Evolutionary conservation across 2,329 filamentous ascomycete genomes (phyloP).

Genomic region (Ophiocordyceps camponoti-leonardi): DNA sequence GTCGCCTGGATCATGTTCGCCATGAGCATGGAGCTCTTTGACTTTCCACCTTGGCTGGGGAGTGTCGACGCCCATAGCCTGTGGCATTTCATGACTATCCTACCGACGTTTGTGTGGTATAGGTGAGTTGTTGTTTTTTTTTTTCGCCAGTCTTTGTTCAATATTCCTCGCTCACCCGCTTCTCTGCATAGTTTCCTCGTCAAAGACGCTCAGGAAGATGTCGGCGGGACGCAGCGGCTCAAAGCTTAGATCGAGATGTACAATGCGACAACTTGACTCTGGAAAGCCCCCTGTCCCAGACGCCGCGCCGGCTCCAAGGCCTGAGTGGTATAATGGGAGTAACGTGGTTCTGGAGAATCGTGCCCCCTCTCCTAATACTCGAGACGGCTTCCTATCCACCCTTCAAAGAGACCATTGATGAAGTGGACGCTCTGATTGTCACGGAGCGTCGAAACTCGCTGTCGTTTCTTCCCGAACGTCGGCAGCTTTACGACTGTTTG

Average conservation of each 20-base stretch:
- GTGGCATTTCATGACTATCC: conserved; percentile 90
- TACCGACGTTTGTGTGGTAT: conserved; percentile 81
- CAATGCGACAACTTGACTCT: background rate
- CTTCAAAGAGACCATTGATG: no score
- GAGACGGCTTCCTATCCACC: no score
- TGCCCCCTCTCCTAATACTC: no score
- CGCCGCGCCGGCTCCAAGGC: no score
- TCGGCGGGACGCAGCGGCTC: conserved; percentile 36
- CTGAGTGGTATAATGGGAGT: no score
- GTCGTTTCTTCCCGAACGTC: no score
- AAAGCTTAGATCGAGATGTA: conserved; percentile 34
- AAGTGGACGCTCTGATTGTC: no score
- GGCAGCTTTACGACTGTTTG: no score
- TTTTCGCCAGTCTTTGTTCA: no score
- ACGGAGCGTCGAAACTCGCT: no score
- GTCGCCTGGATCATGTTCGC: conserved; percentile 83
- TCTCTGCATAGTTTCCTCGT: conserved; percentile 54
- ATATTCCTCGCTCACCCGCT: conserved; percentile 2
- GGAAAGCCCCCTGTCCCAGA: conserved; percentile 7
- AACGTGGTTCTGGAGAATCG: no score
- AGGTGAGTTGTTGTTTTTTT: conserved; percentile 51
- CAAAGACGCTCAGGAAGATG: conserved; percentile 34
- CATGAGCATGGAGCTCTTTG: conserved; percentile 90
- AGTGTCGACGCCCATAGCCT: conserved; percentile 85
- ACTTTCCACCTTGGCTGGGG: conserved; percentile 73